Percentiles rank a stretch among this genome's conserved stretches.
Evolutionary conservation across 2,329 filamentous ascomycete genomes (phyloP).

Genomic region (Claviceps arundinis): DNA sequence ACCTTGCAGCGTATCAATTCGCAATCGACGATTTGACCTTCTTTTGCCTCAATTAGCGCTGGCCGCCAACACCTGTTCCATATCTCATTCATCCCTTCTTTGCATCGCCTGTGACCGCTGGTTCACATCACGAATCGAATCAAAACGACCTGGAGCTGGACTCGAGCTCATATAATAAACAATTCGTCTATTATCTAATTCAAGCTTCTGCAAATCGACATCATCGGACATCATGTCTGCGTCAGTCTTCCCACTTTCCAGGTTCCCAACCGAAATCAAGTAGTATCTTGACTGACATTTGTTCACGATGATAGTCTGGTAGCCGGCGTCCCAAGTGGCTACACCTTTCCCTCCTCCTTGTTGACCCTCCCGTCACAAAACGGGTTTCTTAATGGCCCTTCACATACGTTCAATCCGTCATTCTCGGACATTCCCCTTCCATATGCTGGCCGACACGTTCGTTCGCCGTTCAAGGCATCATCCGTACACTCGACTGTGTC

Average conservation of each 20-base stretch:
- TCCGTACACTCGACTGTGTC: conserved; percentile 52
- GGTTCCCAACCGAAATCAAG: background rate
- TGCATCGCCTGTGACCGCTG: background rate
- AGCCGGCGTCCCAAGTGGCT: conserved; percentile 50
- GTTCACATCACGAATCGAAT: background rate
- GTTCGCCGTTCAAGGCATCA: conserved; percentile 51
- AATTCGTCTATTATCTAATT: background rate
- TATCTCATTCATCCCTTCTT: background rate
- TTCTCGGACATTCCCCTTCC: conserved; percentile 43
- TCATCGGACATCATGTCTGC: conserved; percentile 3
- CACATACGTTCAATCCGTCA: conserved; percentile 41
- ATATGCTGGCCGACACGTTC: conserved; percentile 41
- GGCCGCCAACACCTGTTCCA: background rate
- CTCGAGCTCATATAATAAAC: conserved; percentile 6
- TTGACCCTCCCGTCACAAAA: conserved; percentile 13
- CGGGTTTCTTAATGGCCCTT: conserved; percentile 11
- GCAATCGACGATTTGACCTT: background rate
- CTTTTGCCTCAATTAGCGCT: background rate
- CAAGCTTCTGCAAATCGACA: background rate
- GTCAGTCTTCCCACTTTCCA: conserved; percentile 1
- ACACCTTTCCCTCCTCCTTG: conserved; percentile 34
- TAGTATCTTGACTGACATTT: background rate
- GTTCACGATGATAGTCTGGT: conserved; percentile 34
- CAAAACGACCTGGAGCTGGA: conserved; percentile 9
- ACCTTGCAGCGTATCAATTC: background rate